Conservation (phyloP, 2,329 filamentous ascomycete genomes). For the Alternaria longipes region DNA sequence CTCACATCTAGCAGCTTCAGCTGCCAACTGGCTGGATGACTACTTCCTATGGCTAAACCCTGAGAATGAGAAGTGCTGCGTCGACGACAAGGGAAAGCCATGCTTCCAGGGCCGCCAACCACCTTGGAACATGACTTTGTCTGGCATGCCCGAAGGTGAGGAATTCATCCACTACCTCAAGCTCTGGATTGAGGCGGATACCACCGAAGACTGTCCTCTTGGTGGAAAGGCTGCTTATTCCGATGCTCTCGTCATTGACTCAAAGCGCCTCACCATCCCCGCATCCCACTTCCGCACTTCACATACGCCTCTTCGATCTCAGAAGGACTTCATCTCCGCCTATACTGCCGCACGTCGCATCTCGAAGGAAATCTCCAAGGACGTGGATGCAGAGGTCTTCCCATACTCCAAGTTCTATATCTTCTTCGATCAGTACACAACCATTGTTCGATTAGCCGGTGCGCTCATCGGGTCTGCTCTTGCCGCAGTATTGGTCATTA, state of each 20-base stretch:
- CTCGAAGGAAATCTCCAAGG: constrained; percentile 74
- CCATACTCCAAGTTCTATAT: constrained; percentile 98
- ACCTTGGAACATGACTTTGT: constrained; percentile 87
- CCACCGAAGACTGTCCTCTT: constrained; percentile 83
- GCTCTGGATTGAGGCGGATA: constrained; percentile 83
- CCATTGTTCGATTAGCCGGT: constrained; percentile 81
- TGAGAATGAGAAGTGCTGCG: constrained; percentile 70
- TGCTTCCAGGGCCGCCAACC: constrained; percentile 84
- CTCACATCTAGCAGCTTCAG: constrained; percentile 86
- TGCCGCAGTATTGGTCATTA: constrained; percentile 83
- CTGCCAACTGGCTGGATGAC: constrained; percentile 96
- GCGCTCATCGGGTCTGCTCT: constrained; percentile 84
- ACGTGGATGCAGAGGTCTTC: constrained; percentile 84
- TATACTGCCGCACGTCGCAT: constrained; percentile 92
- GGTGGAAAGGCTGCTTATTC: constrained; percentile 90
- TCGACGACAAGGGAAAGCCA: constrained; percentile 68
- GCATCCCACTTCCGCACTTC: constrained; percentile 92
- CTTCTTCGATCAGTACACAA: constrained; percentile 97
- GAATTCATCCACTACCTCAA: constrained; percentile 89
- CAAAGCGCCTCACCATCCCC: constrained; percentile 71
- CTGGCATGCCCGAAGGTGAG: constrained; percentile 90
- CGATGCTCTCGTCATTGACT: constrained; percentile 81
- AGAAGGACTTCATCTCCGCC: constrained; percentile 90
- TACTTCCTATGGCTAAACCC: constrained; percentile 98
- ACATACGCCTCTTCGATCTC: constrained; percentile 85